Base-by-base conservation (phyloP, 352 stramenopile genomes). In the Stramenopiles sp. region DNA sequence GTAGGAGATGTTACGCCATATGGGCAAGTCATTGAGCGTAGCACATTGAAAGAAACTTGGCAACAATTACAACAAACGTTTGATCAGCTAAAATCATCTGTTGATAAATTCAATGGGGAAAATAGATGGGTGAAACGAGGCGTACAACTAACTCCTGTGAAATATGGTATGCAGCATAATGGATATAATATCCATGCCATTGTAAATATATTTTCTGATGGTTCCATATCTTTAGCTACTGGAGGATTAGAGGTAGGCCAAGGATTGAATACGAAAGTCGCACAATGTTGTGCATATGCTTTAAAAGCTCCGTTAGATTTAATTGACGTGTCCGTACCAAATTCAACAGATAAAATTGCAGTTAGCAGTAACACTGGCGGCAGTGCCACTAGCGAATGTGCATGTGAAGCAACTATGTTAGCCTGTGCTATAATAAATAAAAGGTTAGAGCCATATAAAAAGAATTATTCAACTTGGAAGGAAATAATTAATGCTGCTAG, bases 231-330 rank as follows among this genome's bases (percentile, higher is more conserved):
- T 43, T 87, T 98, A 6, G 94, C 90, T 6, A 93, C 98, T 80
- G 93, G 95, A 31, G 95, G 94, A 31, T 95, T 95, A n/a, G 95
- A 98, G 86, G 98, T 98, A 94, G 93, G 94, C 32, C 94, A 98
- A 84, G 95, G 94, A 7, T 83, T 98, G 1, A 92, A 98, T 84
- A 98, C 94, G 0, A 98, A 98, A 84, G 91, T 94, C 1, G 86
- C 82, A 0, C 86, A 89, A 73, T 81, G 84, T 43, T 88, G 85
- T 73, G 86, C 87, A 7, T 86, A 83, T 30, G 81, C 80, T 33
- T 81, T 91, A 0, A 82, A 78, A 0, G 85, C 89, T 33, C 74
- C 81, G 0, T 78, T 90, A 53, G 7, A 78, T 0, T 73, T 85
- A n/a, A 86, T 91, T 7, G 80, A 79, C 7, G 81, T 90, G 7